Conservation (phyloP, 75 land plant genomes). For the Pinus taeda region DNA sequence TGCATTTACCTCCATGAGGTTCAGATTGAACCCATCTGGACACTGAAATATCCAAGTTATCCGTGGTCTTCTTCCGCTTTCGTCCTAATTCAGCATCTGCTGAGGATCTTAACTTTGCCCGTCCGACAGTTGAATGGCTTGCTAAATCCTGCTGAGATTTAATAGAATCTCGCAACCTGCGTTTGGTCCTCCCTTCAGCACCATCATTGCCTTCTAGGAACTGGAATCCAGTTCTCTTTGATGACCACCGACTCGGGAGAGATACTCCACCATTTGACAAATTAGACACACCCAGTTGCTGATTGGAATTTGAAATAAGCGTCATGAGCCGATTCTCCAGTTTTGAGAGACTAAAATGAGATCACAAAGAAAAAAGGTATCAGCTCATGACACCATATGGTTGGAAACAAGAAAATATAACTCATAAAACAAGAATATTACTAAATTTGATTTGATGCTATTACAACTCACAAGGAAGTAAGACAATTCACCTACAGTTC, state of each 20-base stretch:
- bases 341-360: constrained; percentile 17
- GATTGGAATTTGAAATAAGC: constrained; percentile 12
- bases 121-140: constrained; percentile 5
- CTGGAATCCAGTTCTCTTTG: background rate
- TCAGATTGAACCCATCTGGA: constrained; percentile 27
- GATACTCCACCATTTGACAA: background rate
- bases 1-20: constrained; percentile 16
- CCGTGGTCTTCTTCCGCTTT: constrained; percentile 14
- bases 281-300: background rate
- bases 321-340: constrained; percentile 10
- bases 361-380: constrained; percentile 4
- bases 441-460: background rate
- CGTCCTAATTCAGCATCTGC: constrained; percentile 12
- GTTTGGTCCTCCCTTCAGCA: background rate
- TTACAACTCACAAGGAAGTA: background rate
- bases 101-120: constrained; percentile 2
- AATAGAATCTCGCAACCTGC: background rate
- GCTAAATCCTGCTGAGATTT: constrained; percentile 9
- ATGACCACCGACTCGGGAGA: background rate
- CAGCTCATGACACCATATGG: background rate
- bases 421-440: background rate
- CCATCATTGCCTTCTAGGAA: constrained; percentile 5
- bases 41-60: constrained; percentile 3
- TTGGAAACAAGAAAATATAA: background rate
- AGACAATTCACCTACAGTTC: constrained; percentile 20